phyloP scores from a whole-genome alignment of 1,284 basidiomycete genomes.

The Naganishia sp. region DNA sequence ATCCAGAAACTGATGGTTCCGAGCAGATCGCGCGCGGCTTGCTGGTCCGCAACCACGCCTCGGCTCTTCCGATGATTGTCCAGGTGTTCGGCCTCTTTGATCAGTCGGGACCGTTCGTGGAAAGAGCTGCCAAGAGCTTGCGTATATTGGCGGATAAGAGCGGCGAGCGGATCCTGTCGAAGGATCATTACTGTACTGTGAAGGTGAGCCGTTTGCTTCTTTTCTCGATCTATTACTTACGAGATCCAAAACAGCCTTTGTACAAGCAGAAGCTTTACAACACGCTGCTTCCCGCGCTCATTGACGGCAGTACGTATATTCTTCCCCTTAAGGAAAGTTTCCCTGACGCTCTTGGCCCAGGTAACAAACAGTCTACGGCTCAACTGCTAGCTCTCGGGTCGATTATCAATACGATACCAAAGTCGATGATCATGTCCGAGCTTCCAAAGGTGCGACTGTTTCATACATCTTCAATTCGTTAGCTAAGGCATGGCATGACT shows the following conservation, averaged over 20 bases:
- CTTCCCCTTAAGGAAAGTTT: slow-evolving; percentile 34
- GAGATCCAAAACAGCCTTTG: slow-evolving; percentile 62
- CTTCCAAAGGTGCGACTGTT: slow-evolving; percentile 61
- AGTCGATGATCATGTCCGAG: slow-evolving; percentile 67
- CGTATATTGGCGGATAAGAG: slow-evolving; percentile 63
- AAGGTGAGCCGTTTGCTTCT: slow-evolving; percentile 61
- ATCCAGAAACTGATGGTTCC: neutral
- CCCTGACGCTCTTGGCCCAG: slow-evolving; percentile 35
- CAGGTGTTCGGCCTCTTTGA: slow-evolving; percentile 68
- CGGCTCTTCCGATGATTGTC: slow-evolving; percentile 63
- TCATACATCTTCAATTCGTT: neutral
- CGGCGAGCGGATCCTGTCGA: slow-evolving; percentile 66
- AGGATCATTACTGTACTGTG: slow-evolving; percentile 71
- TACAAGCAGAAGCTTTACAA: slow-evolving; percentile 83
- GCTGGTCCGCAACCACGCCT: slow-evolving; percentile 69
- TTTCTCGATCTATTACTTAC: neutral
- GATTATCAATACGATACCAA: slow-evolving; percentile 77
- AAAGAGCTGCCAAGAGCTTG: slow-evolving; percentile 67
- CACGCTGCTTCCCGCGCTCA: slow-evolving; percentile 70
- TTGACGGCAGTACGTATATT: slow-evolving; percentile 59
- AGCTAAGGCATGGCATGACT: neutral
- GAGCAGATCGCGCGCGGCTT: slow-evolving; percentile 74
- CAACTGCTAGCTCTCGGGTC: slow-evolving; percentile 82
- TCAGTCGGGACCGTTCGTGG: slow-evolving; percentile 56
- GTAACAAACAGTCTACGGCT: slow-evolving; percentile 55